These are phyloP conservation scores for Cordyceps fumosorosea DNA, from an alignment of 2,329 filamentous ascomycete genomes.

Conservation along the genomic window DNA sequence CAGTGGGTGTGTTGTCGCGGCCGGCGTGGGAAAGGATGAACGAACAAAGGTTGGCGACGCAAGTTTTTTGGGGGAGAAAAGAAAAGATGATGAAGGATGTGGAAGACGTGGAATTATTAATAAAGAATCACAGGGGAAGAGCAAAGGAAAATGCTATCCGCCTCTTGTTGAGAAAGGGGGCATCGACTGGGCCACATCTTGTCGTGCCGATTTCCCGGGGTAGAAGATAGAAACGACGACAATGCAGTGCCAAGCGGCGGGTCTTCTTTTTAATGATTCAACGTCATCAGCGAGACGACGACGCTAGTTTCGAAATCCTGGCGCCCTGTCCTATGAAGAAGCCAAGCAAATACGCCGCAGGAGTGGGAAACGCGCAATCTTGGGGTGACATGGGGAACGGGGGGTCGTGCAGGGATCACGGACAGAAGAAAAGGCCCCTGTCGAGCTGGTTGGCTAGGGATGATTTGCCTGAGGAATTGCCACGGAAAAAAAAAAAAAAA, in stretches of 20 bases:
- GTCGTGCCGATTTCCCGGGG: background rate
- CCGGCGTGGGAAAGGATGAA: too few relatives aligned
- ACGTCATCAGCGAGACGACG: background rate
- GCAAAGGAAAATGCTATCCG: background rate
- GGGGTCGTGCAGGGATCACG: too few relatives aligned
- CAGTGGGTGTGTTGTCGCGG: background rate
- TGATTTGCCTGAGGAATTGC: too few relatives aligned
- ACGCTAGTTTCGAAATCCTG: too few relatives aligned
- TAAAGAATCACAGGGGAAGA: background rate
- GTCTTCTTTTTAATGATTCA: background rate
- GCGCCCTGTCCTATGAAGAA: too few relatives aligned
- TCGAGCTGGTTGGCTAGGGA: too few relatives aligned
- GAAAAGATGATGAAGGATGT: background rate
- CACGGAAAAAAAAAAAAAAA: too few relatives aligned
- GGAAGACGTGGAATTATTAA: background rate
- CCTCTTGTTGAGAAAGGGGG: background rate
- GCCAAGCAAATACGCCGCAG: too few relatives aligned
- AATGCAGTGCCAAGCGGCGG: too few relatives aligned
- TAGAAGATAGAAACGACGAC: background rate
- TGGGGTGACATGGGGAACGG: too few relatives aligned
- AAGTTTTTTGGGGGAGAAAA: background rate
- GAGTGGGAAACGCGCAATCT: too few relatives aligned
- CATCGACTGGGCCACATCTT: background rate
- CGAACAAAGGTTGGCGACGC: background rate
- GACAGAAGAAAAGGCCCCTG: too few relatives aligned